Percentiles rank a stretch among this genome's conserved stretches.
These are phyloP conservation scores for Luzula sylvatica DNA, from an alignment of 176 grass and related monocot genomes.

Conservation along the genomic window DNA sequence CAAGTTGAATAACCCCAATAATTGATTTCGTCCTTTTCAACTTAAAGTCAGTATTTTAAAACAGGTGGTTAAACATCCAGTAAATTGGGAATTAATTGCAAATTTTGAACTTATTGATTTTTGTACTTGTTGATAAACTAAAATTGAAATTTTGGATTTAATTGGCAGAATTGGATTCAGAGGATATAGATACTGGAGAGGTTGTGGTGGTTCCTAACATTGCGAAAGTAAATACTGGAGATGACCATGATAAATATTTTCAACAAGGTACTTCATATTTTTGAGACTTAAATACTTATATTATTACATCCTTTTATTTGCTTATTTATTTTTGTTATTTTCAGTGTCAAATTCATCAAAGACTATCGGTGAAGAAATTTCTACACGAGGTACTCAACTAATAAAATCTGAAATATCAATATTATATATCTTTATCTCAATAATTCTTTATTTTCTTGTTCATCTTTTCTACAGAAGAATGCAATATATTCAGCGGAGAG, in stretches of 20 bases:
- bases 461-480: constrained; percentile 10
- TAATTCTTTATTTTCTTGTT: not conserved
- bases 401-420: no score
- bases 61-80: not conserved
- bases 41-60: not conserved
- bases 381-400: no score
- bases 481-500: constrained; percentile 64
- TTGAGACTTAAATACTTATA: no score
- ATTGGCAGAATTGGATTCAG: constrained; percentile 15
- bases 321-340: no score
- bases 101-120: not conserved
- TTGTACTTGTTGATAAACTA: not conserved
- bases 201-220: no score
- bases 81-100: not conserved
- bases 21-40: no score
- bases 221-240: not conserved
- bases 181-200: constrained; percentile 4
- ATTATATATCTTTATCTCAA: no score
- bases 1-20: no score
- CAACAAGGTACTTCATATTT: constrained; percentile 11
- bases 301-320: no score
- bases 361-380: no score
- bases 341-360: no score
- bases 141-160: not conserved
- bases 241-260: constrained; percentile 4